Base-by-base conservation (phyloP, 768 basidiomycete species). In the Lyophyllum shimeji region DNA sequence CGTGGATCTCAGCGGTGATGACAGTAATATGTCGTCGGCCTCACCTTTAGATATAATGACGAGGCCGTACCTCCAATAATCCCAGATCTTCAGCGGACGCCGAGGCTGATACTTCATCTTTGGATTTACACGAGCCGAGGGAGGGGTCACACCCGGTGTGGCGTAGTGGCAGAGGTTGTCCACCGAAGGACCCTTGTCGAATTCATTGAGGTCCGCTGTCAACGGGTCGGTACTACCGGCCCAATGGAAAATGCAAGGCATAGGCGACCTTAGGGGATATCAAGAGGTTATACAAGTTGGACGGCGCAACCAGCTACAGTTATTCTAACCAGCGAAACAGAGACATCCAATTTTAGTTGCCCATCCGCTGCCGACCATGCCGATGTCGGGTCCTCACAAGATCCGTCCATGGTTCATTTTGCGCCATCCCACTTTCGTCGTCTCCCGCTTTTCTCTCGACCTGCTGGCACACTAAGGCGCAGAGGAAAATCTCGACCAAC, bases 41-140 rank as follows among this genome's bases (percentile, higher is more conserved):
- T 44, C 29, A 89, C 89, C 86, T 80, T 90, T 90, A 31, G 80
- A 73, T 0, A 82, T 82, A 6, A 83, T 82, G 56, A 88, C 75
- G n/a, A 79, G 67, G 3, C 83, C 86, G 65, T 87, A 84, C 68
- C 82, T 88, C 83, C 88, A 89, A 55, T 84, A 74, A 64, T 90
- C 81, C 83, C 87, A 86, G 8, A 90, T 64, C 42, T 79, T 79
- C 49, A 90, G 61, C 0, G 86, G 82, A 20, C 74, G 72, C 45
- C 78, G 71, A 39, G 82, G 77, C 60, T 81, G 75, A 37, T 77
- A 79, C 67, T 83, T 86, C n/a, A 89, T 75, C 60, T 79, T 83
- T 23, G 84, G 81, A 60, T 89, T 82, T 31, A 92, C 76, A 42
- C 90, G 82, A 46, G 91, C 78, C 7, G 89, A 90, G 0, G 90